These are phyloP conservation scores for Mrakia gelida DNA, from an alignment of 768 basidiomycete genomes.

Conservation along the genomic window DNA sequence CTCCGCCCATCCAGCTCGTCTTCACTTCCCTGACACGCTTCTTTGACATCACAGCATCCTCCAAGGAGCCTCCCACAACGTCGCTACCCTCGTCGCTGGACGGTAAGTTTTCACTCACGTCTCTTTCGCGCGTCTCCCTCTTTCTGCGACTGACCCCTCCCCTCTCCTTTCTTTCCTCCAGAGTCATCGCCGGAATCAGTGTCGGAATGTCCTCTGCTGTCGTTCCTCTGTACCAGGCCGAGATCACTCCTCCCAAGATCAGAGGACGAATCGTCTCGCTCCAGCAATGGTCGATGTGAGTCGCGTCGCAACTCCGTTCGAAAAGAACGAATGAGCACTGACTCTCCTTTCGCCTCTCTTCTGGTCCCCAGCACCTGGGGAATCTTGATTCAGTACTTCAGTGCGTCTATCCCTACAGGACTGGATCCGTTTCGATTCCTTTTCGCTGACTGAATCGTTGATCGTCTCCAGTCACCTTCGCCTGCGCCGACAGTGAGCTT, in stretches of 20 bases:
- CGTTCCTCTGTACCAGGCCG: constrained; percentile 33
- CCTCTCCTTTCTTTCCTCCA: too few relatives aligned
- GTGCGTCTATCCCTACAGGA: not conserved
- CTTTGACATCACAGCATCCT: constrained; percentile 48
- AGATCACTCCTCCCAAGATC: constrained; percentile 54
- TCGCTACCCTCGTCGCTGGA: constrained; percentile 69
- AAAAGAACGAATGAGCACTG: constrained; percentile 41
- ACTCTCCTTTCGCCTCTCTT: constrained; percentile 65
- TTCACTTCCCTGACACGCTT: too few relatives aligned
- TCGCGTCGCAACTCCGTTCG: not conserved
- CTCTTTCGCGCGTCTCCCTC: too few relatives aligned
- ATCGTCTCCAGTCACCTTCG: constrained; percentile 43
- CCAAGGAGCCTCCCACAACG: constrained; percentile 66
- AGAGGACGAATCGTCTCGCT: not conserved
- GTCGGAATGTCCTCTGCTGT: constrained; percentile 43
- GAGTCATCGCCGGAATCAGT: constrained; percentile 63
- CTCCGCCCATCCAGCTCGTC: not conserved
- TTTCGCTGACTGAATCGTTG: not conserved
- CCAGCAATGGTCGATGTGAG: not conserved
- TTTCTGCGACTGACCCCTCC: too few relatives aligned
- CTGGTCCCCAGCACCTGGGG: constrained; percentile 63
- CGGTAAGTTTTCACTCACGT: constrained; percentile 33
- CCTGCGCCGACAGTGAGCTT: constrained; percentile 50
- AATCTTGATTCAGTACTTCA: constrained; percentile 32
- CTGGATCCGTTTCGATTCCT: not conserved